Evolutionary conservation across 2,329 filamentous ascomycete species (phyloP), one percentile per base, ranked within the genome.

Genomic region (Monosporascus sp.): DNA sequence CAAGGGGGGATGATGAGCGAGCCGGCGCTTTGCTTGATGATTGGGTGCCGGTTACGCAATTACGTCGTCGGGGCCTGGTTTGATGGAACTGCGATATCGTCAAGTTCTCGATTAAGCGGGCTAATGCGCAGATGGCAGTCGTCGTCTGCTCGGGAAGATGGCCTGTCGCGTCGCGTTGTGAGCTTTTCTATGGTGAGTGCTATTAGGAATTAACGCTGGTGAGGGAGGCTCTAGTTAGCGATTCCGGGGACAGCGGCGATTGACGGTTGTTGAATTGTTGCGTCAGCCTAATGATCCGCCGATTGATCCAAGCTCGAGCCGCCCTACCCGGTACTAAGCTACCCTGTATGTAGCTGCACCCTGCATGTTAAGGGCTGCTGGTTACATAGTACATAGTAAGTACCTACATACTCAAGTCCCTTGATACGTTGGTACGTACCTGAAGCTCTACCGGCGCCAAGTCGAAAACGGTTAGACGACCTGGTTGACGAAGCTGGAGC

Each of bases 401-500:
- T n/a, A n/a, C n/a, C n/a, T n/a, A n/a, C n/a, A n/a, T n/a, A n/a
- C n/a, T n/a, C n/a, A n/a, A n/a, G n/a, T n/a, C n/a, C n/a, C n/a
- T n/a, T n/a, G n/a, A n/a, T n/a, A n/a, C n/a, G n/a, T n/a, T 11
- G 8, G 39, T 41, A 41, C 38, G 17, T 46, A 46, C 24, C 42
- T 8, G 14, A 46, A 46, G 24, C 42, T 46, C 22, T n/a, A 46
- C 5, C 1, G 5, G 5, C 5, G 17, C 42, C 24, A 46, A n/a
- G 7, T 17, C 22, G 11, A 31, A 46, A 14, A 27, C n/a, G 20
- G 42, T 8, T 25, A 25, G 25, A 24, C 24, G 1, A 14, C 24
- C 17, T 31, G 24, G 42, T 48, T 53, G 51, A 53, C 51, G 51
- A 53, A 53, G 51, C 51, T 53, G 47, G 47, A 50, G 51, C 51